These are phyloP conservation scores for Phytophthora sp. DNA, from an alignment of 352 stramenopile genomes.

Conservation along the genomic window DNA sequence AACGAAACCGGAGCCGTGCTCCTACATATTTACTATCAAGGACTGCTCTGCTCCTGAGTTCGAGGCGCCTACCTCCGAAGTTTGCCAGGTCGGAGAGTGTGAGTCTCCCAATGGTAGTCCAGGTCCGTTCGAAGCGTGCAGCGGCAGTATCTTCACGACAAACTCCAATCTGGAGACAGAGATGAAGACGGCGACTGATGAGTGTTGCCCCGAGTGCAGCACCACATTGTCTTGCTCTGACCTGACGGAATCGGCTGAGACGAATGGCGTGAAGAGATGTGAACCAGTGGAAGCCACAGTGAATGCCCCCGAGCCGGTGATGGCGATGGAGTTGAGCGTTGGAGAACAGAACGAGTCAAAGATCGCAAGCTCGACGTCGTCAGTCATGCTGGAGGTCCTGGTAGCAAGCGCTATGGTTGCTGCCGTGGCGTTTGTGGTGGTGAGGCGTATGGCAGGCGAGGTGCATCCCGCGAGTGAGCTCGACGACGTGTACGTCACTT, in stretches of 20 bases:
- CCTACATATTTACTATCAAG: constrained; percentile 11
- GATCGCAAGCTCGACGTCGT: neutral
- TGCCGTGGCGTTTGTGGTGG: constrained; percentile 7
- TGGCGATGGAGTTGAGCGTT: neutral
- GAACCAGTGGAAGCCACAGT: neutral
- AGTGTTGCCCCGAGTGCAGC: constrained; percentile 15
- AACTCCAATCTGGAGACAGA: neutral
- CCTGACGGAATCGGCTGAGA: neutral
- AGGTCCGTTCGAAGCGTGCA: constrained; percentile 17
- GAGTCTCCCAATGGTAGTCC: neutral
- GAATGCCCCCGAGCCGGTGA: neutral
- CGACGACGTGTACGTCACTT: neutral
- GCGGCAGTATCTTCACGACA: constrained; percentile 12
- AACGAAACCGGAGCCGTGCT: constrained; percentile 5
- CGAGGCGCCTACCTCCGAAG: neutral
- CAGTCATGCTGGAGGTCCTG: constrained; percentile 1
- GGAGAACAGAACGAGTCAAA: constrained; percentile 3
- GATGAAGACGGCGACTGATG: neutral
- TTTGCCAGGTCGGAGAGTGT: constrained; percentile 20
- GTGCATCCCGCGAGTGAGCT: neutral
- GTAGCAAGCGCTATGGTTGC: constrained; percentile 9
- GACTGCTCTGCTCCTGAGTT: constrained; percentile 8
- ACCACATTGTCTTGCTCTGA: neutral
- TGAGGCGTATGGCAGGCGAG: neutral
- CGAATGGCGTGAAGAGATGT: constrained; percentile 9